A percentile compares a stretch with the other conserved stretches of the same genome.
phyloP scores from a whole-genome alignment of 257 asterid genomes.

The Scutellaria galericulata region DNA sequence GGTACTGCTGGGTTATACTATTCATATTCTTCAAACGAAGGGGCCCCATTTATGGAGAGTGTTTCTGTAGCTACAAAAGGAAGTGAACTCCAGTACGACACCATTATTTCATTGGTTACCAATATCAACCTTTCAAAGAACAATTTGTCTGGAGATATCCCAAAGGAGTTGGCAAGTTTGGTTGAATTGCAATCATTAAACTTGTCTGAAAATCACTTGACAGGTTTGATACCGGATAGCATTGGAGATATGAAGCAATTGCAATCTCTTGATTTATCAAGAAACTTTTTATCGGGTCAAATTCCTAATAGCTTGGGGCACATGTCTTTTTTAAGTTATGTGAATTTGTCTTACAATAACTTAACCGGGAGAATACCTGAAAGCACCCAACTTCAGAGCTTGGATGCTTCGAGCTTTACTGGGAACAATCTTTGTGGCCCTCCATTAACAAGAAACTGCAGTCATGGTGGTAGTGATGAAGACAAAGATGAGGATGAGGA shows the following conservation, averaged over 20 bases:
- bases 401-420: conserved; percentile 10
- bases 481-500: not conserved
- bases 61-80: too few species aligned
- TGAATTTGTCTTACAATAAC: conserved; percentile 35
- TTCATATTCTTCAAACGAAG: too few species aligned
- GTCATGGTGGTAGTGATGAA: not conserved
- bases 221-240: conserved; percentile 21
- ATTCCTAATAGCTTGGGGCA: conserved; percentile 25
- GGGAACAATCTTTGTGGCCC: conserved; percentile 38
- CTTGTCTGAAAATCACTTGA: conserved; percentile 36
- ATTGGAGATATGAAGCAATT: conserved; percentile 36
- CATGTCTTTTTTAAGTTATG: not conserved
- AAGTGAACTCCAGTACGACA: not conserved
- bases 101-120: conserved; percentile 28
- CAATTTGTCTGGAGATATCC: conserved; percentile 36
- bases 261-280: conserved; percentile 37
- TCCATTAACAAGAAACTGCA: conserved; percentile 19
- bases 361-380: conserved; percentile 29
- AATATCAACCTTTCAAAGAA: conserved; percentile 37
- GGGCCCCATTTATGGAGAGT: too few species aligned
- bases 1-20: too few species aligned
- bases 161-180: conserved; percentile 31
- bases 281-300: conserved; percentile 32
- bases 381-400: conserved; percentile 13
- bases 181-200: conserved; percentile 33